Conservation (phyloP, 2,329 filamentous ascomycete species). For the Exophiala sideris region DNA sequence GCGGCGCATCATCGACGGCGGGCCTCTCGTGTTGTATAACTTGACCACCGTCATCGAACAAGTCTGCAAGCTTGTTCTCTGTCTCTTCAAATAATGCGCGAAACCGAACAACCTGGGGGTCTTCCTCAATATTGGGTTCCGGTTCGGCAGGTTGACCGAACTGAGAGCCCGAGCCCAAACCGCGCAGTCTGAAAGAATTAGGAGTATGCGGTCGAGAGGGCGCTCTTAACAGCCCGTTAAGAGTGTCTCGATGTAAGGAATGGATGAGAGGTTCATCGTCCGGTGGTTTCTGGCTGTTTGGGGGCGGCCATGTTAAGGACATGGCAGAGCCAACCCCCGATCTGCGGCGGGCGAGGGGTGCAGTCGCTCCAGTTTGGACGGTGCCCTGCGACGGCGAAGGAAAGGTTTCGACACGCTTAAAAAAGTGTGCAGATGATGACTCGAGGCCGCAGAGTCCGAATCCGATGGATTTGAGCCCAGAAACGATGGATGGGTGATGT, state of each 20-base stretch:
- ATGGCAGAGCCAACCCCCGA: slow-evolving; percentile 48
- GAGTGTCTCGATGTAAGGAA: slow-evolving; percentile 30
- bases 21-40: slow-evolving; percentile 34
- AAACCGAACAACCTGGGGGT: slow-evolving; percentile 67
- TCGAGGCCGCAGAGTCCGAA: slow-evolving; percentile 12
- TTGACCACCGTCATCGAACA: slow-evolving; percentile 59
- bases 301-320: slow-evolving; percentile 66
- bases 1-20: slow-evolving; percentile 49
- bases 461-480: slow-evolving; percentile 14
- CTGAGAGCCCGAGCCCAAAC: slow-evolving; percentile 43
- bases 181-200: slow-evolving; percentile 39
- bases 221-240: slow-evolving; percentile 44
- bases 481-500: slow-evolving; percentile 19
- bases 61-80: slow-evolving; percentile 70
- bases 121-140: slow-evolving; percentile 64
- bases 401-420: slow-evolving; percentile 7
- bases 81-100: slow-evolving; percentile 71
- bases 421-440: slow-evolving; percentile 15
- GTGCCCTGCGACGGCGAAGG: slow-evolving; percentile 25
- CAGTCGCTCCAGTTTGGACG: slow-evolving; percentile 43
- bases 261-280: slow-evolving; percentile 62
- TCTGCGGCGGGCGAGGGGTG: slow-evolving; percentile 43
- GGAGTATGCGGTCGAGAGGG: slow-evolving; percentile 45
- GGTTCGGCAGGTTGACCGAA: slow-evolving; percentile 47
- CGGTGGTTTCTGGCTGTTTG: slow-evolving; percentile 52